These are phyloP conservation scores for Xylaria flabelliformis DNA, from an alignment of 495 filamentous ascomycete genomes.

Conservation along the genomic window DNA sequence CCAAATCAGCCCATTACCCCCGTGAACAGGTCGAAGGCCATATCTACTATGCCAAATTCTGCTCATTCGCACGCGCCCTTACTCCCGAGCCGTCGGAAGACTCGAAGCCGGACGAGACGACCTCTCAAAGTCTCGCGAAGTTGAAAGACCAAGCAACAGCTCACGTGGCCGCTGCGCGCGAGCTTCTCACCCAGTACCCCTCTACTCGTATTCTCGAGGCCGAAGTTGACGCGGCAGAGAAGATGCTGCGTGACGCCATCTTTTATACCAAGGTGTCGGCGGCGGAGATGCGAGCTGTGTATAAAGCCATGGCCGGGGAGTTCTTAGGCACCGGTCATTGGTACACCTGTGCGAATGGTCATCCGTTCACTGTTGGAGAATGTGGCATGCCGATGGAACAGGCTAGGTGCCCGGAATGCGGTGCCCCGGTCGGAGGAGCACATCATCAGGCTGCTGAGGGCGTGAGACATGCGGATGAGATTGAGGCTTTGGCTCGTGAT, in stretches of 20 bases:
- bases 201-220: constrained; percentile 24
- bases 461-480: constrained; percentile 46
- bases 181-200: constrained; percentile 30
- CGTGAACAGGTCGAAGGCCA: constrained; percentile 46
- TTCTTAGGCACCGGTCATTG: constrained; percentile 67
- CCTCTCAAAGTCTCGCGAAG: neutral
- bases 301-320: constrained; percentile 57
- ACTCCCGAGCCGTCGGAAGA: neutral
- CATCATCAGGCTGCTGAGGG: constrained; percentile 60
- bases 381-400: constrained; percentile 74
- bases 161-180: constrained; percentile 29
- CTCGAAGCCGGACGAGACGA: neutral
- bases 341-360: constrained; percentile 71
- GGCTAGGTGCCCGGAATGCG: constrained; percentile 71
- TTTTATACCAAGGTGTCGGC: constrained; percentile 44
- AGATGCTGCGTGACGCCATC: constrained; percentile 33
- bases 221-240: constrained; percentile 33
- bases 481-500: constrained; percentile 33
- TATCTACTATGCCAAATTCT: constrained; percentile 42
- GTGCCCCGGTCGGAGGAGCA: constrained; percentile 63
- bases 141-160: constrained; percentile 28
- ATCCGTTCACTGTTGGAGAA: constrained; percentile 76
- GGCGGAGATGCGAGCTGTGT: constrained; percentile 50
- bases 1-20: constrained; percentile 30
- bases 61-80: constrained; percentile 32